These are phyloP conservation scores for Umbelopsis isabellina DNA, from an alignment of 192 early-diverging fungal genomes.

Conservation along the genomic window DNA sequence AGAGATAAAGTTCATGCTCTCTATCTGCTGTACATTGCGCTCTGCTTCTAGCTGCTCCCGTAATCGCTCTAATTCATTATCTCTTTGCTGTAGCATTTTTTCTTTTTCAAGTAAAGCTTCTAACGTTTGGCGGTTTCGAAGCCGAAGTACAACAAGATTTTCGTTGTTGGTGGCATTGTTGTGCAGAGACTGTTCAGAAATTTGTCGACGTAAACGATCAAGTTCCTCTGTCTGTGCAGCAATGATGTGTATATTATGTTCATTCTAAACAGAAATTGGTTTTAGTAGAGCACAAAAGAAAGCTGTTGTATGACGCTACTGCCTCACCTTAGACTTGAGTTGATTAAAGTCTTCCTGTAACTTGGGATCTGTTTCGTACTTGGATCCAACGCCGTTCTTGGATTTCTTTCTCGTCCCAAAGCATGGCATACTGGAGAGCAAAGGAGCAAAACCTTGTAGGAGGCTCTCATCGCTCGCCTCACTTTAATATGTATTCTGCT, in stretches of 20 bases:
- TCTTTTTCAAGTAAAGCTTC: slow-evolving; percentile 6
- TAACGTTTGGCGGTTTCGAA: neutral
- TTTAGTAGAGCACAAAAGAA: too few species aligned
- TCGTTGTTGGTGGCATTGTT: slow-evolving; percentile 1
- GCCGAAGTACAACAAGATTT: neutral
- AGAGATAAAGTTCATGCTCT: neutral
- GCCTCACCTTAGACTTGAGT: slow-evolving; percentile 4
- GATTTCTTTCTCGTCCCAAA: slow-evolving; percentile 18
- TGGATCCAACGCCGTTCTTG: neutral
- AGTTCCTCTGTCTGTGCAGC: slow-evolving; percentile 14
- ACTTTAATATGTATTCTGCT: neutral
- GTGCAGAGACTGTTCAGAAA: neutral
- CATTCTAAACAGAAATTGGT: neutral
- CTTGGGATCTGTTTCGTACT: neutral
- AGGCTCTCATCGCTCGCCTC: neutral
- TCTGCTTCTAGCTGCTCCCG: neutral
- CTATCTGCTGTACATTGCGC: slow-evolving; percentile 7
- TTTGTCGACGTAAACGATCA: slow-evolving; percentile 5
- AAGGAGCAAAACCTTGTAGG: slow-evolving; percentile 1
- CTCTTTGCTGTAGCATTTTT: slow-evolving; percentile 2
- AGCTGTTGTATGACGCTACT: neutral
- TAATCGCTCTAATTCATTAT: neutral
- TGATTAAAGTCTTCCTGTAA: slow-evolving; percentile 3
- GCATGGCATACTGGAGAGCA: slow-evolving; percentile 17
- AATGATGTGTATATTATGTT: slow-evolving; percentile 4